Evolutionary conservation across 352 stramenopile species (phyloP).

Genomic region (Globisporangium acanthophoron): DNA sequence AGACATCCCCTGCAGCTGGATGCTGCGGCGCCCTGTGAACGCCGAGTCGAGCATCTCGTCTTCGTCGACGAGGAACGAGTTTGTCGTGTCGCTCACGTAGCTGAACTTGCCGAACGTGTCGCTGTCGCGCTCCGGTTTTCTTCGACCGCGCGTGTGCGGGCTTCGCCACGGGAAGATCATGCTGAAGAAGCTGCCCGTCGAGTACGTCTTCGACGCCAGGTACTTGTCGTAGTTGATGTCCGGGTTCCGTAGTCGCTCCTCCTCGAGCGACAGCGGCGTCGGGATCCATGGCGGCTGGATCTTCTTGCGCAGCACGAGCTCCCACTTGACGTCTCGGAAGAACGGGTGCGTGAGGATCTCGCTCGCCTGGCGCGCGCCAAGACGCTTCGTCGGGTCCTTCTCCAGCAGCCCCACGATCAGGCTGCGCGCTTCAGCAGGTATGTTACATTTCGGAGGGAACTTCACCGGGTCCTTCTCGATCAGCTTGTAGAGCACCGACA

Average conservation of each 20-base stretch:
- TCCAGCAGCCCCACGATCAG: constrained; percentile 76
- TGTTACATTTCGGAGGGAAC: constrained; percentile 72
- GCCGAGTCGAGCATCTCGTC: constrained; percentile 85
- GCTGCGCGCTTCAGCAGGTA: constrained; percentile 61
- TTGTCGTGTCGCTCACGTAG: constrained; percentile 86
- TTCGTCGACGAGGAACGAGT: constrained; percentile 86
- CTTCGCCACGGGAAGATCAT: constrained; percentile 80
- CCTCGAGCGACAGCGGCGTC: constrained; percentile 56
- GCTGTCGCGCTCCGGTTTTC: constrained; percentile 50
- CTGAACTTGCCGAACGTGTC: constrained; percentile 86
- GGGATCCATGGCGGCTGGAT: constrained; percentile 71
- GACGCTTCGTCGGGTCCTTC: constrained; percentile 78
- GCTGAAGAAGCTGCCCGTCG: constrained; percentile 75
- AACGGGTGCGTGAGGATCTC: constrained; percentile 83
- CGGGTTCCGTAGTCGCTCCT: constrained; percentile 69
- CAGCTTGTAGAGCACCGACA: constrained; percentile 88
- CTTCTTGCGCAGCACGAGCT: constrained; percentile 80
- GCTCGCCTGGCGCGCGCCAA: constrained; percentile 76
- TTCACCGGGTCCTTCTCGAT: constrained; percentile 87
- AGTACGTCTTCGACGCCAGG: constrained; percentile 73
- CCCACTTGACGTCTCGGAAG: constrained; percentile 76
- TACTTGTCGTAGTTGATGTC: constrained; percentile 87
- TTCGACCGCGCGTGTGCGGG: constrained; percentile 36
- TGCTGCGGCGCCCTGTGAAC: constrained; percentile 73
- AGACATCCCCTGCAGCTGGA: constrained; percentile 78